Conservation (phyloP, 345 rosid species). For the Gossypium stocksii region DNA sequence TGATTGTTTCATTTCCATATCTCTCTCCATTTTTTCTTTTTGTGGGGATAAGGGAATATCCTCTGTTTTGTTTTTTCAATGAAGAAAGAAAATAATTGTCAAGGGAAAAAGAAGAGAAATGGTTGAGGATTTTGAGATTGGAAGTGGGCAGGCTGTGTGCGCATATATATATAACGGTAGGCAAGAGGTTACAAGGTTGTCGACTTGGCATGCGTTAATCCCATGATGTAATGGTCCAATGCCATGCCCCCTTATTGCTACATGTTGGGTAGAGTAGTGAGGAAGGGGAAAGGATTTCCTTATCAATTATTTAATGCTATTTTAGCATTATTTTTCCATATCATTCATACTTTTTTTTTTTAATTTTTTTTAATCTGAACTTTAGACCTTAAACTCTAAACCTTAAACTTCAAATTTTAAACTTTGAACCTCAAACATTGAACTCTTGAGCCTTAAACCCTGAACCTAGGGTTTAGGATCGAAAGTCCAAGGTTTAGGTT, state of each 20-base stretch:
- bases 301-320: background rate
- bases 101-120: background rate
- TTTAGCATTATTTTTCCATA: too few species aligned
- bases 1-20: constrained; percentile 30
- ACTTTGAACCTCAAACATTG: fast-evolving
- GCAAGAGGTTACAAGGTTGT: constrained; percentile 12
- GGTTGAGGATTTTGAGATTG: background rate
- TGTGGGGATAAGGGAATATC: background rate
- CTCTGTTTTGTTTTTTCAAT: background rate
- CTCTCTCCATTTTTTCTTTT: constrained; percentile 28
- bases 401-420: fast-evolving
- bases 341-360: too few species aligned
- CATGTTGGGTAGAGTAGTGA: too few species aligned
- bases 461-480: fast-evolving
- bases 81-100: background rate
- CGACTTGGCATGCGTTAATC: constrained; percentile 17
- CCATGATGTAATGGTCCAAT: constrained; percentile 10
- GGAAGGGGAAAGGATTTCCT: background rate
- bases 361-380: too few species aligned
- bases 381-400: fast-evolving
- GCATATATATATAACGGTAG: constrained; percentile 30
- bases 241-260: background rate
- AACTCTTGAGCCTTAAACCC: too few species aligned
- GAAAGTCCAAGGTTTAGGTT: too few species aligned
- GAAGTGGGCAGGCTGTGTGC: background rate